Evolutionary conservation across 2,329 filamentous ascomycete species (phyloP).

Genomic region (Arachnomyces sp.): DNA sequence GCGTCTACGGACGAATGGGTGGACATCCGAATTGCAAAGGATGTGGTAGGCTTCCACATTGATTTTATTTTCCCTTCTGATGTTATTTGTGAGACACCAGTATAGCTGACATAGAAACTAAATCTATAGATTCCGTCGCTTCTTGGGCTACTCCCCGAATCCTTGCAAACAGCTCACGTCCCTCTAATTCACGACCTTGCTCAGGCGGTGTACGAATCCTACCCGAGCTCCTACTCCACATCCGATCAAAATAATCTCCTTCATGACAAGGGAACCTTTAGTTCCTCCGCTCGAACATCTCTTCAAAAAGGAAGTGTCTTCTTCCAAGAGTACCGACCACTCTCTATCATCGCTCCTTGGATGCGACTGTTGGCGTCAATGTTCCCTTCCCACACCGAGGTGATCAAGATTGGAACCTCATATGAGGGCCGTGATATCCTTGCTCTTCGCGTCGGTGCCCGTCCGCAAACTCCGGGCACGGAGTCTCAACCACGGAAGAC

Average conservation of each 20-base stretch:
- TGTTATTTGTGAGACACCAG: neutral
- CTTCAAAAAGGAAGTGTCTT: conserved; percentile 58
- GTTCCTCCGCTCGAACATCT: conserved; percentile 25
- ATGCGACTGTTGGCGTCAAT: conserved; percentile 83
- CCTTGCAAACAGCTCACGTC: conserved; percentile 63
- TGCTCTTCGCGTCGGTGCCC: conserved; percentile 66
- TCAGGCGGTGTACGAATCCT: conserved; percentile 68
- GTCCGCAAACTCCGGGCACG: conserved; percentile 35
- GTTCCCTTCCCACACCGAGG: conserved; percentile 72
- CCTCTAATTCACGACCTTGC: conserved; percentile 75
- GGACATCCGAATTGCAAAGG: conserved; percentile 71
- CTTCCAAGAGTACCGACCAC: conserved; percentile 85
- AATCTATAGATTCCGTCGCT: conserved; percentile 56
- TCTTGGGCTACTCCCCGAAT: conserved; percentile 66
- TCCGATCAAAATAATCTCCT: conserved; percentile 11
- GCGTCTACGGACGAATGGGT: conserved; percentile 73
- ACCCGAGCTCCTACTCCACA: conserved; percentile 44
- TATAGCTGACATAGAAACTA: conserved; percentile 6
- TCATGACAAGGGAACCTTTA: conserved; percentile 22
- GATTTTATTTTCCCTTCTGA: neutral
- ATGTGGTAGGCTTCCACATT: conserved; percentile 51
- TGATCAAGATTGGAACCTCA: conserved; percentile 71
- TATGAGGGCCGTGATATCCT: conserved; percentile 82
- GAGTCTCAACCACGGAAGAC: conserved; percentile 59
- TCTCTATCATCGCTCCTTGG: conserved; percentile 81